These are phyloP conservation scores for Agaricales sp. DNA, from an alignment of 1,284 basidiomycete species.

Conservation along the genomic window DNA sequence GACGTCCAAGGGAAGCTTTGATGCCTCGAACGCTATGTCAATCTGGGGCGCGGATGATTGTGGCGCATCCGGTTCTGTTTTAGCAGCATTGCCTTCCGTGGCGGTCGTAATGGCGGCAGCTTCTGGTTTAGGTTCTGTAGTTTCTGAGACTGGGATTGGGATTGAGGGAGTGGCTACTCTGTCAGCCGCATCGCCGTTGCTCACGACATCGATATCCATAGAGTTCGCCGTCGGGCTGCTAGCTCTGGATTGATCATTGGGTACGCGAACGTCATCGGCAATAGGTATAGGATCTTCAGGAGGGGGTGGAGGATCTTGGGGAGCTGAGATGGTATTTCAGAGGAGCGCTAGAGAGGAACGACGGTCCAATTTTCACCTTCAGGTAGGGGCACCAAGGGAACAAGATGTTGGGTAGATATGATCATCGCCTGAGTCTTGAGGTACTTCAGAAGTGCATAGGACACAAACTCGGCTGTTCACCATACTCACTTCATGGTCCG, in stretches of 20 bases:
- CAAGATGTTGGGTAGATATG: slow-evolving; percentile 76
- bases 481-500: slow-evolving; percentile 50
- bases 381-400: slow-evolving; percentile 24
- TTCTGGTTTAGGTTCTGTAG: slow-evolving; percentile 7
- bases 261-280: too few relatives aligned
- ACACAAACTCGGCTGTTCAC: slow-evolving; percentile 5
- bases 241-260: too few relatives aligned
- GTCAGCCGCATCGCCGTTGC: slow-evolving; percentile 10
- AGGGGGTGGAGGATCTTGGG: too few relatives aligned
- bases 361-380: too few relatives aligned
- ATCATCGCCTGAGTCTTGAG: slow-evolving; percentile 73
- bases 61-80: slow-evolving; percentile 13
- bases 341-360: too few relatives aligned
- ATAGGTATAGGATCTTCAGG: too few relatives aligned
- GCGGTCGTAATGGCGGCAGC: slow-evolving; percentile 9
- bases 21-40: slow-evolving; percentile 78
- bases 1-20: slow-evolving; percentile 87
- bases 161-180: too few relatives aligned
- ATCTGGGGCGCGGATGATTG: slow-evolving; percentile 33
- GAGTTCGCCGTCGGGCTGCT: too few relatives aligned
- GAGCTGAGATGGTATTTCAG: too few relatives aligned
- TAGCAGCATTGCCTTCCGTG: slow-evolving; percentile 8
- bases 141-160: slow-evolving; percentile 7
- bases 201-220: slow-evolving; percentile 3
- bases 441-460: slow-evolving; percentile 1